phyloP scores from a whole-genome alignment of 2,329 filamentous ascomycete genomes.

The Ophiocordyceps camponoti-floridani region DNA sequence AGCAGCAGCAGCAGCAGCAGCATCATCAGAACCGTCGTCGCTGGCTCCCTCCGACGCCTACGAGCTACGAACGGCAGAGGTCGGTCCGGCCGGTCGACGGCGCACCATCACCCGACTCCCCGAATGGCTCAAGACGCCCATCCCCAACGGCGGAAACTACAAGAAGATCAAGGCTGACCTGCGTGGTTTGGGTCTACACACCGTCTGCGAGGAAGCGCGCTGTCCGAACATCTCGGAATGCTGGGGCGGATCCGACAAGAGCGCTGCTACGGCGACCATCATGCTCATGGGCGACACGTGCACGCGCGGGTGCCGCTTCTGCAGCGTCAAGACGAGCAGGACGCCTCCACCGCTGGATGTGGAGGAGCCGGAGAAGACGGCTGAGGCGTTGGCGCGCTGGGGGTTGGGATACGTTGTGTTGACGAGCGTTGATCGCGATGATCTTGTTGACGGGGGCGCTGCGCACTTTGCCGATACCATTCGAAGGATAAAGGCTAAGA shows the following conservation, averaged over 20 bases:
- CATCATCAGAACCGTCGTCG: slow-evolving; percentile 17
- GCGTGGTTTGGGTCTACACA: slow-evolving; percentile 76
- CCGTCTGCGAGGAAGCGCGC: slow-evolving; percentile 91
- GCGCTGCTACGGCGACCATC: slow-evolving; percentile 86
- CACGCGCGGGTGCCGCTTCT: slow-evolving; percentile 90
- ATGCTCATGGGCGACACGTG: slow-evolving; percentile 99
- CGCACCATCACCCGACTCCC: slow-evolving; percentile 59
- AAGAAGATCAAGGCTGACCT: slow-evolving; percentile 92
- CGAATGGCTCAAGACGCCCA: slow-evolving; percentile 89
- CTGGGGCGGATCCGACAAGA: slow-evolving; percentile 84
- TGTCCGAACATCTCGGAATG: slow-evolving; percentile 97
- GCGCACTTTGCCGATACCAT: slow-evolving; percentile 88
- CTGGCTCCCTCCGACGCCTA: slow-evolving; percentile 37
- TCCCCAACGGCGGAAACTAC: slow-evolving; percentile 69
- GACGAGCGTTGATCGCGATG: slow-evolving; percentile 85
- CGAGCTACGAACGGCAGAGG: slow-evolving; percentile 42
- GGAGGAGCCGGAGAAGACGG: slow-evolving; percentile 92
- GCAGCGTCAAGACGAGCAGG: slow-evolving; percentile 81
- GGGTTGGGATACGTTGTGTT: slow-evolving; percentile 91
- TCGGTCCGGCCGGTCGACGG: slow-evolving; percentile 44
- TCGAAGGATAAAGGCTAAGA: slow-evolving; percentile 77
- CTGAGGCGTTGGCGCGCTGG: slow-evolving; percentile 84
- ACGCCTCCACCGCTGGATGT: slow-evolving; percentile 66
- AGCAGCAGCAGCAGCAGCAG: slow-evolving; percentile 18
- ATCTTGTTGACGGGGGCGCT: slow-evolving; percentile 76